Evolutionary conservation across 441 rosid genomes (phyloP).

Genomic region (Breynia disticha): DNA sequence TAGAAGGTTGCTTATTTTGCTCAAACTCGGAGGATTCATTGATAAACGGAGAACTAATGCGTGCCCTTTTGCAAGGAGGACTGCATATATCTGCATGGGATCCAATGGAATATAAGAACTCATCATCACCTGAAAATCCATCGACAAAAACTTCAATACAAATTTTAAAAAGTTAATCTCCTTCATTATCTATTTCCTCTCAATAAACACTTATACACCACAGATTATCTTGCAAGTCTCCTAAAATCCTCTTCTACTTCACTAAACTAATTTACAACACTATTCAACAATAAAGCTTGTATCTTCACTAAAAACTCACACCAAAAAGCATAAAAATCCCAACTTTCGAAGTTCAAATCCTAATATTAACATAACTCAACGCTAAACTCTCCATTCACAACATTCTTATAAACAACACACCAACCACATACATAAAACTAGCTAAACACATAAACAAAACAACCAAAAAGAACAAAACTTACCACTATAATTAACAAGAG

Average conservation of each 20-base stretch:
- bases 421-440: neutral
- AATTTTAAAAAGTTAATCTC: neutral
- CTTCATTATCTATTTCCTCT: too few relatives aligned
- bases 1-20: slow-evolving; percentile 42
- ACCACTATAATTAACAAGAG: slow-evolving; percentile 59
- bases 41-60: slow-evolving; percentile 34
- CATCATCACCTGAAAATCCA: slow-evolving; percentile 46
- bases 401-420: neutral
- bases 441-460: neutral
- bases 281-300: too few relatives aligned
- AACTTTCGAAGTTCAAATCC: too few relatives aligned
- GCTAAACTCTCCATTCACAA: too few relatives aligned
- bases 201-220: too few relatives aligned
- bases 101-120: slow-evolving; percentile 40
- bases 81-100: slow-evolving; percentile 37
- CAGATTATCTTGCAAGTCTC: too few relatives aligned
- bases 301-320: too few relatives aligned
- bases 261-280: too few relatives aligned
- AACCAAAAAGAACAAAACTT: slow-evolving; percentile 10
- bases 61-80: slow-evolving; percentile 71
- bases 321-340: too few relatives aligned
- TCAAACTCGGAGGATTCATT: slow-evolving; percentile 25
- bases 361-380: too few relatives aligned
- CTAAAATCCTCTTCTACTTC: too few relatives aligned
- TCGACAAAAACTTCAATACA: neutral